Conservation (phyloP, 2,329 filamentous ascomycete genomes). For the Diaporthe citri region DNA sequence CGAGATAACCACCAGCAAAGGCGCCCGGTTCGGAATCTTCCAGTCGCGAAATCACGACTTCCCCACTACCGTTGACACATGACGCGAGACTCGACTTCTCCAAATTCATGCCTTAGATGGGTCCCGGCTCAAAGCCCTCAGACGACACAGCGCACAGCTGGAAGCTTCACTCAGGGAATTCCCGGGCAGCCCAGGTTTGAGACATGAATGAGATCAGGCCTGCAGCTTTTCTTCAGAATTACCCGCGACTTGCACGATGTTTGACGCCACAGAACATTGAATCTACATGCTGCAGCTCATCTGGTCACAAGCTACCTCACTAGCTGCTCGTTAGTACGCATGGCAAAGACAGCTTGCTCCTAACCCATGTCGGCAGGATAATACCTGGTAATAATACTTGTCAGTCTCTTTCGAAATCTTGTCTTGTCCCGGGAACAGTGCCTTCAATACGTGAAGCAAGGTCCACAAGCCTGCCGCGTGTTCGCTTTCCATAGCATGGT, state of each 20-base stretch:
- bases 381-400: constrained; percentile 22
- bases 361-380: constrained; percentile 17
- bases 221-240: constrained; percentile 40
- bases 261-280: constrained; percentile 37
- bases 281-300: constrained; percentile 32
- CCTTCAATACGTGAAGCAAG: neutral
- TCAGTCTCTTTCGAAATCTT: neutral
- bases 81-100: constrained; percentile 8
- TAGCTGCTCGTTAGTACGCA: constrained; percentile 26
- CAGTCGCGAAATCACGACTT: constrained; percentile 20
- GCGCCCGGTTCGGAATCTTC: constrained; percentile 18
- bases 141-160: constrained; percentile 3
- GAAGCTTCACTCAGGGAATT: constrained; percentile 1
- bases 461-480: constrained; percentile 20
- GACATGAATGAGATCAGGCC: constrained; percentile 42
- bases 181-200: constrained; percentile 36
- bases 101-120: constrained; percentile 18
- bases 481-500: neutral
- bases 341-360: constrained; percentile 20
- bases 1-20: constrained; percentile 12
- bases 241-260: constrained; percentile 41
- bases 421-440: neutral
- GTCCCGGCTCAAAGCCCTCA: neutral
- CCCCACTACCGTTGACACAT: constrained; percentile 24
- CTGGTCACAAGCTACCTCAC: constrained; percentile 31